A percentile compares a stretch with the other conserved stretches of the same genome.
These are phyloP conservation scores for Pseudozyma sp. DNA, from an alignment of 1,284 basidiomycete genomes.

Conservation along the genomic window DNA sequence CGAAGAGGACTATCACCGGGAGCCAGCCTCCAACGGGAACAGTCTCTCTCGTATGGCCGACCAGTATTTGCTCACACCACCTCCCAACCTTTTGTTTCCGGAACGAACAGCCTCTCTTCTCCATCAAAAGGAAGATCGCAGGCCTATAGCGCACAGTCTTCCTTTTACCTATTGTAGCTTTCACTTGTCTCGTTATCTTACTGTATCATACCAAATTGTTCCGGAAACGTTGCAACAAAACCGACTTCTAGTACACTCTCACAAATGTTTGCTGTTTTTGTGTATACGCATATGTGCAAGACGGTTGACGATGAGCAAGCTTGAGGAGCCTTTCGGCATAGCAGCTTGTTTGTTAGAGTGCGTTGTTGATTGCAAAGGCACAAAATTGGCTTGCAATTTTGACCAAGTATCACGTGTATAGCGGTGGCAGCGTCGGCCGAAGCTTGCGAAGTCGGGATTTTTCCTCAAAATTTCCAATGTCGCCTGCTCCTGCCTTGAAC, in stretches of 20 bases:
- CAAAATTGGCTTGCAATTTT: too few species aligned
- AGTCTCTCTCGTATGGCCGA: conserved; percentile 29
- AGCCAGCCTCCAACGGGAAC: conserved; percentile 21
- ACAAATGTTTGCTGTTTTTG: neutral
- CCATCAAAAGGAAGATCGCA: neutral
- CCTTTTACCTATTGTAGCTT: neutral
- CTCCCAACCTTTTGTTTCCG: neutral
- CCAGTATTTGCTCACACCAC: neutral
- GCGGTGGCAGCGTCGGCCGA: too few species aligned
- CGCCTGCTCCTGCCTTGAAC: too few species aligned
- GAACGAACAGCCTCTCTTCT: conserved; percentile 20
- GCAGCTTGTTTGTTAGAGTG: neutral
- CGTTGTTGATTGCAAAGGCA: too few species aligned
- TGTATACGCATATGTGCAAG: neutral
- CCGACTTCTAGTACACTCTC: neutral
- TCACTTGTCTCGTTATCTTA: neutral
- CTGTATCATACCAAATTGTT: conserved; percentile 3
- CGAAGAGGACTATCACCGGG: conserved; percentile 43
- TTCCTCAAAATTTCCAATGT: too few species aligned
- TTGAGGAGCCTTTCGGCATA: neutral
- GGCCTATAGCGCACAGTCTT: neutral
- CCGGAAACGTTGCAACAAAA: neutral
- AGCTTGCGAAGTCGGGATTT: too few species aligned
- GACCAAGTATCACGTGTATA: too few species aligned
- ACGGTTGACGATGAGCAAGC: neutral